Percentiles rank a stretch among this genome's conserved stretches.
These are phyloP conservation scores for Ceratocystis diversiconidia DNA, from an alignment of 2,329 filamentous ascomycete genomes.

Conservation along the genomic window DNA sequence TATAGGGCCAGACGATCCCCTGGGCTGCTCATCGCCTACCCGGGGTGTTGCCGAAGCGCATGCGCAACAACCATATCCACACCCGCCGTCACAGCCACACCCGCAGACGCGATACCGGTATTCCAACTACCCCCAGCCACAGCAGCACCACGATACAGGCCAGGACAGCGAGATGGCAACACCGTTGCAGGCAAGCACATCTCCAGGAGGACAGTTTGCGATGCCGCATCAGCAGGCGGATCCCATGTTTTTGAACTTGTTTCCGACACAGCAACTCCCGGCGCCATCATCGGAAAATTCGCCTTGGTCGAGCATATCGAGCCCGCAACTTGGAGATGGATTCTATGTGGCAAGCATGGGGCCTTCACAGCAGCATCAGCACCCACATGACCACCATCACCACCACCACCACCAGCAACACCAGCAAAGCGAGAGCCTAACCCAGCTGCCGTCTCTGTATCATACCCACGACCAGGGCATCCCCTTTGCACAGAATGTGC, in stretches of 20 bases:
- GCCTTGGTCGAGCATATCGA: neutral
- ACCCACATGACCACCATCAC: neutral
- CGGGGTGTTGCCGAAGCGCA: neutral
- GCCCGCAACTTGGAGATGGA: neutral
- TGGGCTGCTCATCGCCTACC: neutral
- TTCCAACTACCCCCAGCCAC: neutral
- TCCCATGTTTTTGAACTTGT: neutral
- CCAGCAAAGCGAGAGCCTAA: neutral
- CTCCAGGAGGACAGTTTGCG: neutral
- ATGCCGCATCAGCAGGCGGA: neutral
- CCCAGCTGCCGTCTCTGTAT: neutral
- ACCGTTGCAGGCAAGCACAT: neutral
- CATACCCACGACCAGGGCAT: neutral
- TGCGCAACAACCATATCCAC: neutral
- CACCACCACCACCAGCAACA: conserved; percentile 2
- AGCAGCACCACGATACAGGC: neutral
- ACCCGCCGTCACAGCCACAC: neutral
- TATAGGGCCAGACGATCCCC: neutral
- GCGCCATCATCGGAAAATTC: neutral
- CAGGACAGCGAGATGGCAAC: neutral
- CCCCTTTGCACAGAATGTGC: neutral
- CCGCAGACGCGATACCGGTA: neutral
- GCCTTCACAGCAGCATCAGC: neutral
- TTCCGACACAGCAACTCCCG: neutral
- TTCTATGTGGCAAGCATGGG: neutral